Evolutionary conservation across 2,329 filamentous ascomycete genomes (phyloP), one percentile per base, ranked within the genome.

Genomic region (Cordyceps cateniannulata): DNA sequence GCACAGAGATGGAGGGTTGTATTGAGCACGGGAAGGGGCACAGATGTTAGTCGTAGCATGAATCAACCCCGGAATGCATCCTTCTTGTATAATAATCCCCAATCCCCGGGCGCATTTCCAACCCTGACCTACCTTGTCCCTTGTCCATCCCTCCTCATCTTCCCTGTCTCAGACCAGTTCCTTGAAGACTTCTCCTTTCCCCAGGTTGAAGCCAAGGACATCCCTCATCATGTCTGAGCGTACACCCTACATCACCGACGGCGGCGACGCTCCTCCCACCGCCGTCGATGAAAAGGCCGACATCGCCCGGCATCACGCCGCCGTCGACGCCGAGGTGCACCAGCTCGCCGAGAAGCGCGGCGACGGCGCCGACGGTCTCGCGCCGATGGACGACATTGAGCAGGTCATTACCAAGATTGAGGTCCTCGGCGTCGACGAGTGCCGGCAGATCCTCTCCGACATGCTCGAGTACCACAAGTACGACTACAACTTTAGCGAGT

Each of bases 401-500:
- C 65, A 65, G 50, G 64, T 69, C 55, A 66, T 67, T 58, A 65
- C 65, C 50, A 67, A 67, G 59, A 65, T 69, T 40, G 60, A 66
- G 5, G 56, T 62, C 7, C 54, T 68, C 57, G 65, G 60, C 12
- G 58, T 67, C 32, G 61, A 64, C 10, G 65, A 67, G 57, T 63
- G 63, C 32, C 62, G 57, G n/a, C 57, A 60, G 18, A 68, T 68
- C 22, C 56, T 66, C 8, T 35, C 49, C 18, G n/a, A 64, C 3
- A 49, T 67, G 14, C 63, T 68, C 38, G 62, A 65, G 44, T 47
- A 64, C 22, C 67, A 68, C 47, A 64, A 67, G 50, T 67, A 66
- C 56, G 67, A 67, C 60, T 68, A 68, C 61, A 68, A 68, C 32
- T 68, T 68, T 45, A 60, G 64, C 29, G 35, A 62, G 7, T 20